Percentiles rank a stretch among this genome's conserved stretches.
Conservation (phyloP, 768 basidiomycete genomes). For the Serendipita indica region DNA sequence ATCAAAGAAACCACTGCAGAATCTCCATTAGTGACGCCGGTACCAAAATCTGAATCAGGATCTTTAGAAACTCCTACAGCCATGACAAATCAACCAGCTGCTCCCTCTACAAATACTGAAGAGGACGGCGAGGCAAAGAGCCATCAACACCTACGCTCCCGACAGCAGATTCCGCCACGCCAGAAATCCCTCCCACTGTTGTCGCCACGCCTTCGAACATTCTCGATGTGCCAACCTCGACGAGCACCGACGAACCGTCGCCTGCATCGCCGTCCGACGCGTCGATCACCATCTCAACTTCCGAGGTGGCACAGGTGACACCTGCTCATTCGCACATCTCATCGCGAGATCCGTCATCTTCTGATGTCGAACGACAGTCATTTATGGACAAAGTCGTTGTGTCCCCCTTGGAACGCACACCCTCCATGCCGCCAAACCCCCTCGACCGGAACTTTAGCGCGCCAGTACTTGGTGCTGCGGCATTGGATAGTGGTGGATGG, state of each 20-base stretch:
- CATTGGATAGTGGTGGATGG: background rate
- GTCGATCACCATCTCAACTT: background rate
- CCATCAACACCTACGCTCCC: background rate
- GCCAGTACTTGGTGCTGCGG: background rate
- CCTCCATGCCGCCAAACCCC: background rate
- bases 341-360: background rate
- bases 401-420: background rate
- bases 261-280: background rate
- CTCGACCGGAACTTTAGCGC: background rate
- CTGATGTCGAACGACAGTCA: background rate
- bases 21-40: background rate
- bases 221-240: background rate
- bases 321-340: background rate
- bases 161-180: background rate
- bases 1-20: background rate
- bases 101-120: background rate
- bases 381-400: background rate
- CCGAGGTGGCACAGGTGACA: background rate
- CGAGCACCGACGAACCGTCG: background rate
- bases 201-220: background rate
- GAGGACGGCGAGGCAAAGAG: no score
- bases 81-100: background rate
- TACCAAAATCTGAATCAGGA: background rate
- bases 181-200: background rate
- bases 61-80: background rate